Evolutionary conservation across 2,329 filamentous ascomycete genomes (phyloP).

Genomic region (Akanthomyces uredinophilus): DNA sequence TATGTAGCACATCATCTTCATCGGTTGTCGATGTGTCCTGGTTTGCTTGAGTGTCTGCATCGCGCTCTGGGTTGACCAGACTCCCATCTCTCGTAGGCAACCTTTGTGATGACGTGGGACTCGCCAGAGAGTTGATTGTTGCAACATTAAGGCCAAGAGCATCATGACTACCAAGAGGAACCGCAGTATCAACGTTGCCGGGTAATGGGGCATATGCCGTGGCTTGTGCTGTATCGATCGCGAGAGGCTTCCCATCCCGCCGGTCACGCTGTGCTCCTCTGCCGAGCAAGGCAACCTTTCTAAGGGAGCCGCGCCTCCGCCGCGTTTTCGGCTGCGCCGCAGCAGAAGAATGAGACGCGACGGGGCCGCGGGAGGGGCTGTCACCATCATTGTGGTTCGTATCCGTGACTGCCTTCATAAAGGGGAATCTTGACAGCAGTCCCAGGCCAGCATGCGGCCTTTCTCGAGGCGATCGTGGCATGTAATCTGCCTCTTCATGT

Average conservation of each 20-base stretch:
- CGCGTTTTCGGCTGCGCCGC: slow-evolving; percentile 47
- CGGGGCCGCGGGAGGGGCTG: neutral
- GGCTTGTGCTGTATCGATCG: slow-evolving; percentile 36
- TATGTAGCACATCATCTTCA: slow-evolving; percentile 71
- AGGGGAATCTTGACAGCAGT: slow-evolving; percentile 64
- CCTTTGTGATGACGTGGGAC: neutral
- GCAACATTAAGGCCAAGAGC: slow-evolving; percentile 43
- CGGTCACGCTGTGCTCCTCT: slow-evolving; percentile 61
- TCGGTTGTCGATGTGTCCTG: slow-evolving; percentile 65
- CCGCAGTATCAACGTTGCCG: neutral
- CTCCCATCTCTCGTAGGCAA: no score
- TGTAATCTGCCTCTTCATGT: neutral
- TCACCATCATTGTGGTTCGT: slow-evolving; percentile 27
- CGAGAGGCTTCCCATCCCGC: slow-evolving; percentile 45
- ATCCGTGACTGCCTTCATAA: slow-evolving; percentile 49
- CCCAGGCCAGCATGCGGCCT: slow-evolving; percentile 38
- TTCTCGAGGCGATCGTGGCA: neutral
- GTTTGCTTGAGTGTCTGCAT: slow-evolving; percentile 20
- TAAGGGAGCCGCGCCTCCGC: slow-evolving; percentile 74
- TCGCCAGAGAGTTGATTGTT: slow-evolving; percentile 23
- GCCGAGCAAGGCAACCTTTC: slow-evolving; percentile 80
- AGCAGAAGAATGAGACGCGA: slow-evolving; percentile 19
- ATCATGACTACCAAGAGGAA: slow-evolving; percentile 22
- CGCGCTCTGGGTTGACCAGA: neutral
- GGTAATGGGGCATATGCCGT: slow-evolving; percentile 18